These are phyloP conservation scores for Larix kaempferi DNA, from an alignment of 75 land plant genomes.

Conservation along the genomic window DNA sequence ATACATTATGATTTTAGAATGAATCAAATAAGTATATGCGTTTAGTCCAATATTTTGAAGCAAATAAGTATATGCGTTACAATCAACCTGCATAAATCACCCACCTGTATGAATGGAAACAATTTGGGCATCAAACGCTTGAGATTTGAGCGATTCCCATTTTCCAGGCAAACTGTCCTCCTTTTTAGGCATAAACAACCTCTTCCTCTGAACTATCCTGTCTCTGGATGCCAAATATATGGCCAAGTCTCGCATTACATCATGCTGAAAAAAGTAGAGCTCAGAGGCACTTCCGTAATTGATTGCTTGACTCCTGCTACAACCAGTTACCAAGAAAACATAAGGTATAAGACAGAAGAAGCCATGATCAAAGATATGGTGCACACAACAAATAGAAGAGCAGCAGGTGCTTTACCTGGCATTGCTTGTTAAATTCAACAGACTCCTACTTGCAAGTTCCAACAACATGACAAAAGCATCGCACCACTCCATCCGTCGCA, in stretches of 20 bases:
- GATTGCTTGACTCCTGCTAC: background rate
- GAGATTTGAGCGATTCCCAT: no score
- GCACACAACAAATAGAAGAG: background rate
- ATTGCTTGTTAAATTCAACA: no score
- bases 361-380: background rate
- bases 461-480: conserved; percentile 32
- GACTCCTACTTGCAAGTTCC: conserved; percentile 43
- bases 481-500: no score
- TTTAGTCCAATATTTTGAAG: no score
- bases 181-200: conserved; percentile 57
- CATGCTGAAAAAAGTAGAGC: no score
- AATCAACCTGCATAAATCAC: conserved; percentile 22
- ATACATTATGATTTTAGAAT: no score
- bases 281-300: conserved; percentile 25
- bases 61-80: background rate
- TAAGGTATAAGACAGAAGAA: background rate
- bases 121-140: conserved; percentile 47
- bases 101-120: conserved; percentile 47
- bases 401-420: background rate
- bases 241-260: conserved; percentile 35
- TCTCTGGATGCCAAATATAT: conserved; percentile 26
- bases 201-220: conserved; percentile 17
- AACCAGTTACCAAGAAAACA: no score
- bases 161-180: conserved; percentile 11
- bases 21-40: no score